Conservation (phyloP, 345 rosid genomes). For the Euphorbia peplus region DNA sequence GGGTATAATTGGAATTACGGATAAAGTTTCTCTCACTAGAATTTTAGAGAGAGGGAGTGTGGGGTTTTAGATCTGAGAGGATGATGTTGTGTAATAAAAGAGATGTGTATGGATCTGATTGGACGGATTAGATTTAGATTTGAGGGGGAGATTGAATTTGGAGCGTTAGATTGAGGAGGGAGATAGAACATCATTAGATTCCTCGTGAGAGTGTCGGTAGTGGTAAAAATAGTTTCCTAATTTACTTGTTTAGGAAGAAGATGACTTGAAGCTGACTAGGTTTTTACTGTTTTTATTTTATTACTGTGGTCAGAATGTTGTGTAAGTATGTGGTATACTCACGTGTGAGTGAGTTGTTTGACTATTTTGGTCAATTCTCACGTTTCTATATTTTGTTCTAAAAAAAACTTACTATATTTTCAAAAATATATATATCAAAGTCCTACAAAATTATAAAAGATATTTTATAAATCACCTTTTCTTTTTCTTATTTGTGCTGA, state of each 20-base stretch:
- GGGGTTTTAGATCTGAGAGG: neutral
- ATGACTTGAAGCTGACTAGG: constrained; percentile 7
- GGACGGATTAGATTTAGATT: constrained; percentile 59
- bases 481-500: neutral
- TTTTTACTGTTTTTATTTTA: neutral
- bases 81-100: neutral
- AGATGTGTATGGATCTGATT: constrained; percentile 36
- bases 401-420: too few relatives aligned
- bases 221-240: constrained; percentile 10
- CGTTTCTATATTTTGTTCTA: too few relatives aligned
- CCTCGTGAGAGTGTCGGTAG: constrained; percentile 45
- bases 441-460: too few relatives aligned
- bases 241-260: neutral
- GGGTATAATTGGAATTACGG: constrained; percentile 23
- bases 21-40: neutral
- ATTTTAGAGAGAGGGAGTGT: neutral
- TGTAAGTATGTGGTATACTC: too few relatives aligned
- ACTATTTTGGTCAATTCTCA: neutral
- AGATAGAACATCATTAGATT: constrained; percentile 18
- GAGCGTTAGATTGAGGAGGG: constrained; percentile 46
- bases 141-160: constrained; percentile 12
- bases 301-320: neutral
- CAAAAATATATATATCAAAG: too few relatives aligned
- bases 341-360: neutral
- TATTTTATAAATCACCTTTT: too few relatives aligned